Conservation (phyloP, 164 flowering plant genomes). For the Magnolia kwangsiensis region DNA sequence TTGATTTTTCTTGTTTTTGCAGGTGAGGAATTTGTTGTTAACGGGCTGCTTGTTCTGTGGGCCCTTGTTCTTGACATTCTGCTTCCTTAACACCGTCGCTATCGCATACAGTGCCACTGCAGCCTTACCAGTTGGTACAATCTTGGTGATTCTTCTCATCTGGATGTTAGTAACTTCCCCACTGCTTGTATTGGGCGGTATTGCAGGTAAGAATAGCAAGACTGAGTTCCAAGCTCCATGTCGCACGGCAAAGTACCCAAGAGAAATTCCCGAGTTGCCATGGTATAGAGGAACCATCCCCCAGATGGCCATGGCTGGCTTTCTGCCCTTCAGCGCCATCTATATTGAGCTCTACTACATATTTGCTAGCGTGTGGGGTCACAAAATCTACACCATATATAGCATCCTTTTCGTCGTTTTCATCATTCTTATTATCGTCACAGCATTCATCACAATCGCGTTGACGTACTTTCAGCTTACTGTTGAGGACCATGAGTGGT, state of each 20-base stretch:
- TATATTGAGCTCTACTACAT: conserved; percentile 39
- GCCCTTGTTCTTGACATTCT: conserved; percentile 29
- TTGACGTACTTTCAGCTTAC: conserved; percentile 42
- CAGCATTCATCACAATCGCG: conserved; percentile 39
- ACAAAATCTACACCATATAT: conserved; percentile 38
- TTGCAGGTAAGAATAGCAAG: conserved; percentile 29
- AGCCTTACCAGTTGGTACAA: conserved; percentile 32
- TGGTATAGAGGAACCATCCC: conserved; percentile 41
- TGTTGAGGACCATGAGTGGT: conserved; percentile 44
- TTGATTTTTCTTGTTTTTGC: conserved; percentile 4
- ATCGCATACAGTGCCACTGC: conserved; percentile 29
- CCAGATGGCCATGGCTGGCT: conserved; percentile 46
- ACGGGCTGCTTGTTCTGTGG: conserved; percentile 35
- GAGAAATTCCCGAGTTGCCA: conserved; percentile 39
- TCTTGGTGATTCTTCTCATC: conserved; percentile 30
- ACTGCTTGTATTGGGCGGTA: conserved; percentile 29
- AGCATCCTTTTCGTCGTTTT: conserved; percentile 38
- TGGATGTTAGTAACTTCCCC: conserved; percentile 32
- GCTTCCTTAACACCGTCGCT: conserved; percentile 33
- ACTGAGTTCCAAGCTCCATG: conserved; percentile 36
- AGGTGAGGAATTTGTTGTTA: conserved; percentile 31
- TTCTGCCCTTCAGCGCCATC: conserved; percentile 42
- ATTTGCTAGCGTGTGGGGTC: conserved; percentile 46
- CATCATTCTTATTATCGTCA: conserved; percentile 41
- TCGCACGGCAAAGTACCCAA: conserved; percentile 30